These are phyloP conservation scores for Corymbia maculata DNA, from an alignment of 345 rosid genomes.

Conservation along the genomic window DNA sequence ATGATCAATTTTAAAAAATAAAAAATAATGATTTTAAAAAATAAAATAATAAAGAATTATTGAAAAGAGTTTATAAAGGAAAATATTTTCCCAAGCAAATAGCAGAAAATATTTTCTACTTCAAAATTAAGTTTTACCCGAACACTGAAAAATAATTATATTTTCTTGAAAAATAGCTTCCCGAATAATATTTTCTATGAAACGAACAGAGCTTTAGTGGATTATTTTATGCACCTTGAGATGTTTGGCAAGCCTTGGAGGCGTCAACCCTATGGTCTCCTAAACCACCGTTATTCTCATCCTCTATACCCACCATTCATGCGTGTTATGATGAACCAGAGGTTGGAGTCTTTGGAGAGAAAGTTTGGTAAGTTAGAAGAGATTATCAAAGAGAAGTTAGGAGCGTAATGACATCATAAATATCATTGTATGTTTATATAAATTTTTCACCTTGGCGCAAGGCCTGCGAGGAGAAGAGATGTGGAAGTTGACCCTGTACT, in stretches of 20 bases:
- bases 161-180: too few relatives aligned
- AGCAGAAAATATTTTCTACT: too few relatives aligned
- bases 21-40: too few relatives aligned
- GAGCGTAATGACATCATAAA: not conserved
- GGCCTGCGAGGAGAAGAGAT: not conserved
- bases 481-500: not conserved
- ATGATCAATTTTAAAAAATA: too few relatives aligned
- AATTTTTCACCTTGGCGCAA: not conserved
- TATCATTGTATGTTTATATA: too few relatives aligned
- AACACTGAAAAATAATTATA: too few relatives aligned
- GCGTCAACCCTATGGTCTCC: not conserved
- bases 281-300: not conserved
- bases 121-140: too few relatives aligned
- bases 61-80: too few relatives aligned
- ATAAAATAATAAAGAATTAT: too few relatives aligned
- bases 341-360: not conserved
- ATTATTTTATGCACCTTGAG: not conserved
- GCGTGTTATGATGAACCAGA: not conserved
- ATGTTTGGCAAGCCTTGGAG: not conserved
- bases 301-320: not conserved
- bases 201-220: too few relatives aligned
- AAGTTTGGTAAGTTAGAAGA: not conserved
- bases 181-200: too few relatives aligned
- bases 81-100: too few relatives aligned
- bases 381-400: not conserved